Evolutionary conservation across 805 yeast species (phyloP).

Genomic region (Saccharomycopsis fodiens): DNA sequence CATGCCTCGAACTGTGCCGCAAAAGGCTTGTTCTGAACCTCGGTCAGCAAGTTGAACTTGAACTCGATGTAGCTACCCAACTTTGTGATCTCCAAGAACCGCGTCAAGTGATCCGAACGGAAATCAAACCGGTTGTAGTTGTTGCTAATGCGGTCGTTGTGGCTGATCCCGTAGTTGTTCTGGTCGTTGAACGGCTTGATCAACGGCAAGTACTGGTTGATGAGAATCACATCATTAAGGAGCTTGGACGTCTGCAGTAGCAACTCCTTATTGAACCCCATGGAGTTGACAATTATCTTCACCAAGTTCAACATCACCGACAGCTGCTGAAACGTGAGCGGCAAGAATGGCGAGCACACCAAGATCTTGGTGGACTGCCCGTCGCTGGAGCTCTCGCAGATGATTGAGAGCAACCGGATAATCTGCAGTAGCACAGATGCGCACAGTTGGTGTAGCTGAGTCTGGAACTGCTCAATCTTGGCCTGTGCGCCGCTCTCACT

Average conservation of each 20-base stretch:
- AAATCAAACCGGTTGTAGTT: constrained; percentile 10
- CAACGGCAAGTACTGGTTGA: constrained; percentile 24
- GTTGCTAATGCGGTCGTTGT: constrained; percentile 14
- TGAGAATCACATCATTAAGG: constrained; percentile 24
- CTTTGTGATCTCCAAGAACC: constrained; percentile 7
- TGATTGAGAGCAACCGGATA: constrained; percentile 21
- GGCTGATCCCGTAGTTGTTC: constrained; percentile 19
- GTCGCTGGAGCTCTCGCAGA: constrained; percentile 6
- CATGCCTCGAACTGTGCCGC: constrained; percentile 6
- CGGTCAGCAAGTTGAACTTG: constrained; percentile 1
- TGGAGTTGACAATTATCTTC: constrained; percentile 26
- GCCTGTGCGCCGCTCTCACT: neutral
- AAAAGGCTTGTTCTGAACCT: neutral
- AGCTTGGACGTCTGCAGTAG: constrained; percentile 22
- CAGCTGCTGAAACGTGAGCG: constrained; percentile 26
- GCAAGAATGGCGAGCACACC: constrained; percentile 24
- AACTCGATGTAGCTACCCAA: constrained; percentile 11
- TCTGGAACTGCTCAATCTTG: constrained; percentile 7
- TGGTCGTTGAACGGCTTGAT: constrained; percentile 26
- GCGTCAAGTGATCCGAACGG: constrained; percentile 2
- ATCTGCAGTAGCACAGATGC: constrained; percentile 5
- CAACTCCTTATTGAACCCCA: constrained; percentile 24
- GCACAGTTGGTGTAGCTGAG: constrained; percentile 2
- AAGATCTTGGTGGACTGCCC: constrained; percentile 6
- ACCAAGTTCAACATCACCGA: constrained; percentile 23